These are phyloP conservation scores for Phytophthora litchii DNA, from an alignment of 352 stramenopile genomes.

Conservation along the genomic window DNA sequence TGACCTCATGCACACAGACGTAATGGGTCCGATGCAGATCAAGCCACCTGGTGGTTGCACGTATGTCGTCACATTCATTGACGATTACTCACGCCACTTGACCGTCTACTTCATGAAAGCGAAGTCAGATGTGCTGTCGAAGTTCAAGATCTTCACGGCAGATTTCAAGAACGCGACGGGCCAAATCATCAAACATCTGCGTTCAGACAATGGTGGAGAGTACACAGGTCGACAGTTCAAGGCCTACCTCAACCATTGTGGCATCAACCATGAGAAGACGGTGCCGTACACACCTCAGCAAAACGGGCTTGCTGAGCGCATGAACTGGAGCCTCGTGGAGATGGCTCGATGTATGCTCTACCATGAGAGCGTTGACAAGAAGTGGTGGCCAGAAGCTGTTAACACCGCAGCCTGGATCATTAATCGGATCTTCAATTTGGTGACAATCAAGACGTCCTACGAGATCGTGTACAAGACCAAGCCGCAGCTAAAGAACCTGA, in stretches of 20 bases:
- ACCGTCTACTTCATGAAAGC: slow-evolving; percentile 25
- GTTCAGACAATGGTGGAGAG: slow-evolving; percentile 21
- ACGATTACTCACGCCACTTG: slow-evolving; percentile 29
- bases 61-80: slow-evolving; percentile 21
- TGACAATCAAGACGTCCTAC: slow-evolving; percentile 3
- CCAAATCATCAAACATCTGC: slow-evolving; percentile 16
- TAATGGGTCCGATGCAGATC: slow-evolving; percentile 7
- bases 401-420: slow-evolving; percentile 15
- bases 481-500: slow-evolving; percentile 9
- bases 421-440: slow-evolving; percentile 18
- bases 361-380: slow-evolving; percentile 9
- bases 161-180: slow-evolving; percentile 3
- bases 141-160: slow-evolving; percentile 19
- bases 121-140: background rate
- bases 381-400: slow-evolving; percentile 21
- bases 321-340: slow-evolving; percentile 17
- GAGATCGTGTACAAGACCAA: background rate
- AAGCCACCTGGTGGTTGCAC: slow-evolving; percentile 7
- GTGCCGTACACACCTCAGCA: slow-evolving; percentile 16
- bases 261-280: slow-evolving; percentile 23
- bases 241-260: background rate
- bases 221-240: background rate
- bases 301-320: slow-evolving; percentile 17
- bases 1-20: slow-evolving; percentile 8
- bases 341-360: slow-evolving; percentile 10